These are phyloP conservation scores for Phytopythium montanum DNA, from an alignment of 352 stramenopile species.

Conservation along the genomic window DNA sequence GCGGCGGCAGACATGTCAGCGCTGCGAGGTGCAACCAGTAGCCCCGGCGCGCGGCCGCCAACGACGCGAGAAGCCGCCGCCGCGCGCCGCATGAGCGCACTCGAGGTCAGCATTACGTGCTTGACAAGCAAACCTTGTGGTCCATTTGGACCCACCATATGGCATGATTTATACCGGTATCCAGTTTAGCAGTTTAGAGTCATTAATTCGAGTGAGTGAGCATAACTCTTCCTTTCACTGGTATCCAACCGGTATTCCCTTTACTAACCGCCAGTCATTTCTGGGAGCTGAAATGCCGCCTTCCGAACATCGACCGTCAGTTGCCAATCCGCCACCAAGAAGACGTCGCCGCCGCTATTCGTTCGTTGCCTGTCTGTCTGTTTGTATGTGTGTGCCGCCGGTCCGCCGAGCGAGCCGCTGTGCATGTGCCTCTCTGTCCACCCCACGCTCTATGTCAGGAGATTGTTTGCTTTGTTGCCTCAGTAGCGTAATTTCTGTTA, in stretches of 20 bases:
- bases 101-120: conserved; percentile 9
- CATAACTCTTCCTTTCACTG: neutral
- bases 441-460: conserved; percentile 81
- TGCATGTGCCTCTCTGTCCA: conserved; percentile 11
- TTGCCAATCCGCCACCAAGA: neutral
- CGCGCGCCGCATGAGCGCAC: conserved; percentile 12
- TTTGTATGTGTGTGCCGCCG: neutral
- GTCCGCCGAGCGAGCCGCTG: conserved; percentile 5
- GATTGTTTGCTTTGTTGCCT: conserved; percentile 54
- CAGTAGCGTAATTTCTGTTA: conserved; percentile 80
- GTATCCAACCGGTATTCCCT: neutral
- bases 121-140: conserved; percentile 9
- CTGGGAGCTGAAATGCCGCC: neutral
- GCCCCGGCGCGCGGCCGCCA: neutral
- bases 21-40: neutral
- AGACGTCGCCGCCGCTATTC: neutral
- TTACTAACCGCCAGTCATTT: conserved; percentile 8
- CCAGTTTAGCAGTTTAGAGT: neutral
- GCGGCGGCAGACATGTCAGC: neutral
- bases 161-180: no score
- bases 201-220: neutral
- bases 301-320: neutral
- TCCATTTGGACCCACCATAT: neutral
- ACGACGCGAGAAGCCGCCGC: conserved; percentile 6
- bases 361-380: neutral